Base-by-base conservation (phyloP, 1,284 basidiomycete species). In the Boletus smithii region DNA sequence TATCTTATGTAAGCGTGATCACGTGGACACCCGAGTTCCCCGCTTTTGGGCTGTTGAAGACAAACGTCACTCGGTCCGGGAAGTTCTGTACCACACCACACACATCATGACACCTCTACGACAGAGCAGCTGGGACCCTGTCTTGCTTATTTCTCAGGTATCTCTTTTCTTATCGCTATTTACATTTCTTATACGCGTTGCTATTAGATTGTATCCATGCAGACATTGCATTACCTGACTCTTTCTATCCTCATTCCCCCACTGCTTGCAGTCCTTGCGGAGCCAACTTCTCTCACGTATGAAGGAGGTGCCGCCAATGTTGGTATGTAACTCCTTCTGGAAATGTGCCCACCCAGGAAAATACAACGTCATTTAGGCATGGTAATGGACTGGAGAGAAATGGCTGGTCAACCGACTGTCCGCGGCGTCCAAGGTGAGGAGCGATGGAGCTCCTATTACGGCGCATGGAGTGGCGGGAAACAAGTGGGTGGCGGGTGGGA, bases 381-480 rank as follows among this genome's bases (percentile, higher is more conserved):
- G 88, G 74, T 98, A 24, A 90, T 99, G 81, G 95, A 99, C 70
- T 99, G 95, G 95, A 79, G 92, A 39, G 91, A 97, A 67, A 85
- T 99, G 78, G 88, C 90, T 1, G 88, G 91, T 8, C 71, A 80
- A 48, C 81, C 88, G 3, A 92, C 91, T 0, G 79, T 86, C 41
- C 63, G 76, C 49, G 78, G 80, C 14, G 69, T 79, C 46, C 75
- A 79, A 33, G 82, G 80, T 16, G 80, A 78, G 50, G 77, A 79
- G 44, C 71, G 77, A 30, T 89, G 84, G 81, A 73, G 69, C 41
- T 77, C 81, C 23, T 80, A 81, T 64, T 74, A 77, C 30, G 81
- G 83, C 54, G 85, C 81, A 6, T 90, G 88, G 83, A 88, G 83
- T 58, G 82, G 85, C 26, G 86, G 88, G 3, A 79, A 80, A 65